A percentile compares a stretch with the other conserved stretches of the same genome.
Conservation (phyloP, 805 yeast genomes). For the Candida endomychidarum region DNA sequence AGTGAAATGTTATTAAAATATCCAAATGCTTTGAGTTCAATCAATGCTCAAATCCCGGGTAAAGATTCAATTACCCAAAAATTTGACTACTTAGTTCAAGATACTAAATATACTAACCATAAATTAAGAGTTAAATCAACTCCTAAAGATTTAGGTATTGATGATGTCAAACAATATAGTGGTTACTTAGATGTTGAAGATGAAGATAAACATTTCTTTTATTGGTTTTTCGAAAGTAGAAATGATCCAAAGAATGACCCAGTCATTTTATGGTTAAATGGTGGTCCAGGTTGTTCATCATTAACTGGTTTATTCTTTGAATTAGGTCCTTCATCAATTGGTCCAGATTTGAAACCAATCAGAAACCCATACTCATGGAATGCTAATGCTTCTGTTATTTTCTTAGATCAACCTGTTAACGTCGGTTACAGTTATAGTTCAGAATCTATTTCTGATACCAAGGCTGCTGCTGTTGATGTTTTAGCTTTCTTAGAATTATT, state of each 20-base stretch:
- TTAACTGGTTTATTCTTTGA: slow-evolving; percentile 36
- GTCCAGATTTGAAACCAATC: slow-evolving; percentile 26
- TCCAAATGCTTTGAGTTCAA: slow-evolving; percentile 53
- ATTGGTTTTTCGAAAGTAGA: slow-evolving; percentile 46
- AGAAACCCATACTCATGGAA: slow-evolving; percentile 34
- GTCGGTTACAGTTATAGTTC: slow-evolving; percentile 36
- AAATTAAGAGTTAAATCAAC: slow-evolving; percentile 57
- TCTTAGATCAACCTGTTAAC: slow-evolving; percentile 38
- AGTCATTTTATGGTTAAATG: slow-evolving; percentile 35
- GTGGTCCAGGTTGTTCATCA: slow-evolving; percentile 39
- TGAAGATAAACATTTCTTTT: slow-evolving; percentile 59
- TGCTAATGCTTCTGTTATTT: slow-evolving; percentile 39
- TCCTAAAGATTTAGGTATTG: slow-evolving; percentile 74
- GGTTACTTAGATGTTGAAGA: slow-evolving; percentile 83
- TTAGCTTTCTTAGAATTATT: slow-evolving; percentile 39
- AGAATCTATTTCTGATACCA: slow-evolving; percentile 28
- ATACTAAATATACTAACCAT: slow-evolving; percentile 45
- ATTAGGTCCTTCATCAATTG: slow-evolving; percentile 34
- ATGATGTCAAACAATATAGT: slow-evolving; percentile 75
- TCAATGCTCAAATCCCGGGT: slow-evolving; percentile 59
- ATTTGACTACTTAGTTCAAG: slow-evolving; percentile 38
- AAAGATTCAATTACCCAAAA: slow-evolving; percentile 35
- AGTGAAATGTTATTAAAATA: slow-evolving; percentile 58
- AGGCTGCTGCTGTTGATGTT: slow-evolving; percentile 36
- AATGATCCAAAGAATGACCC: slow-evolving; percentile 42